Conservation (phyloP, 129 eudicot genomes). For the Logfia minima region DNA sequence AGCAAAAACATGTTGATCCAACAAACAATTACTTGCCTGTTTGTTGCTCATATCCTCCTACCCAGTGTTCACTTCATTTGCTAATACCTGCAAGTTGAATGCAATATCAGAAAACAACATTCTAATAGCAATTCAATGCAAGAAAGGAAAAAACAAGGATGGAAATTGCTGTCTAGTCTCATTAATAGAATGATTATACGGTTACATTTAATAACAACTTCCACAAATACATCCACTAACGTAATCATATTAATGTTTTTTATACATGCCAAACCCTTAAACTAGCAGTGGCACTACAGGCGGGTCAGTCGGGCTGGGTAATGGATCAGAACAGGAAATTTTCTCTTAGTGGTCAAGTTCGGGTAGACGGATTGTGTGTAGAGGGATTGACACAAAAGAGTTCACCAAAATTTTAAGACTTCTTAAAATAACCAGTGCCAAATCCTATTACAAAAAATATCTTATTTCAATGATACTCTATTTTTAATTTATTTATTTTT, state of each 20-base stretch:
- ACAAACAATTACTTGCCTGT: constrained; percentile 61
- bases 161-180: background rate
- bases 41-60: constrained; percentile 93
- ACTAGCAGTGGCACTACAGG: background rate
- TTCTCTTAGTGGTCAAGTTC: background rate
- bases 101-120: constrained; percentile 9
- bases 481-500: background rate
- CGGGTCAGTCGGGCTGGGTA: background rate
- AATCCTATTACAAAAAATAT: background rate
- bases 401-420: background rate
- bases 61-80: constrained; percentile 91
- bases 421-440: background rate
- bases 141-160: constrained; percentile 13
- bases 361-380: too few species aligned
- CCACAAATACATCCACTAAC: background rate
- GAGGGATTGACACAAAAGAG: background rate
- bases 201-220: background rate
- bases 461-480: background rate
- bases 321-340: background rate
- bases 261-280: background rate
- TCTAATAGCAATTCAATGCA: background rate
- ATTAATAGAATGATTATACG: constrained; percentile 4
- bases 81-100: constrained; percentile 60
- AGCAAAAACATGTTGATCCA: background rate
- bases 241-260: background rate